These are phyloP conservation scores for Rubia occidens DNA, from an alignment of 305 asterid genomes.

Conservation along the genomic window DNA sequence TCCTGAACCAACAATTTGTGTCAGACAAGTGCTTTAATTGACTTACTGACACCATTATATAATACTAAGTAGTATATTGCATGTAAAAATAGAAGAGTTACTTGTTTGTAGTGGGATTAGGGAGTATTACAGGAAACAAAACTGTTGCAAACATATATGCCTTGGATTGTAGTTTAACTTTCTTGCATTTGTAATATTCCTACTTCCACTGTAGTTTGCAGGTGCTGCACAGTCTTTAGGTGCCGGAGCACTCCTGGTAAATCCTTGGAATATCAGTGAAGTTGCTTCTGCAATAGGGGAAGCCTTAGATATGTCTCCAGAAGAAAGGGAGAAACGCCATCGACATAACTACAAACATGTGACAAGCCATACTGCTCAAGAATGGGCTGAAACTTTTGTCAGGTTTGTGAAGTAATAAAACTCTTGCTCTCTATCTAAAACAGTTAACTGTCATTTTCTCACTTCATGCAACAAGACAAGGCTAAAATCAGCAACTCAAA, in stretches of 20 bases:
- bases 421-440: constrained; percentile 5
- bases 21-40: neutral
- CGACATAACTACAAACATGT: constrained; percentile 76
- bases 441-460: neutral
- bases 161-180: neutral
- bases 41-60: neutral
- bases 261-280: constrained; percentile 97
- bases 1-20: neutral
- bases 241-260: constrained; percentile 96
- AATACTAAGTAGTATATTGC: neutral
- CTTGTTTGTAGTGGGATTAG: no score
- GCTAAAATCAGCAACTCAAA: neutral
- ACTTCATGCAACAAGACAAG: constrained; percentile 8
- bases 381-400: constrained; percentile 95
- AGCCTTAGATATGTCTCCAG: constrained; percentile 77
- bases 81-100: no score
- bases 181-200: neutral
- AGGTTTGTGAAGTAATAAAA: constrained; percentile 41
- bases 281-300: constrained; percentile 84
- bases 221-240: constrained; percentile 99
- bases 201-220: constrained; percentile 57
- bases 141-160: neutral
- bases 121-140: no score
- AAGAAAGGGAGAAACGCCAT: constrained; percentile 92
- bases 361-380: constrained; percentile 96